These are phyloP conservation scores for Phytopythium sindhum DNA, from an alignment of 352 stramenopile species.

Conservation along the genomic window DNA sequence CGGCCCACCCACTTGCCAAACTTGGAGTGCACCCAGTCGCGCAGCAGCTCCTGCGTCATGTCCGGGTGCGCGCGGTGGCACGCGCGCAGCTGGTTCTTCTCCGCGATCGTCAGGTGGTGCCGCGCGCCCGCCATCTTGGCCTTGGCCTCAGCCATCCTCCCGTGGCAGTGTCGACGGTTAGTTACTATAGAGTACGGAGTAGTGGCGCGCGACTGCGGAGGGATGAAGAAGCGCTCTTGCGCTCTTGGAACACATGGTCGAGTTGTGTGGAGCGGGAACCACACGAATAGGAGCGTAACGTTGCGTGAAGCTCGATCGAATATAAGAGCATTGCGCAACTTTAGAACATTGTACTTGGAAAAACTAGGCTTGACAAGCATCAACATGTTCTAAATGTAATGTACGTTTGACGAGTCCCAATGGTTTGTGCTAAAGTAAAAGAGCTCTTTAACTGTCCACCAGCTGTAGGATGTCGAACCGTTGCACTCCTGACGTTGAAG, in stretches of 20 bases:
- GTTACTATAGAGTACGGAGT: too few species aligned
- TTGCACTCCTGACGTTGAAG: background rate
- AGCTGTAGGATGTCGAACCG: background rate
- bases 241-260: conserved; percentile 5
- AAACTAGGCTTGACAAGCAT: too few species aligned
- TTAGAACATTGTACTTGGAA: background rate
- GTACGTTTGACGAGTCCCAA: background rate
- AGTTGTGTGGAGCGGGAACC: background rate
- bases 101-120: conserved; percentile 33
- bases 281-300: background rate
- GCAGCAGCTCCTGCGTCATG: conserved; percentile 36
- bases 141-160: background rate
- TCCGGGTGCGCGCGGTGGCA: conserved; percentile 21
- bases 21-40: conserved; percentile 24
- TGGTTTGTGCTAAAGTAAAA: background rate
- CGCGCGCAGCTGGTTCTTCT: conserved; percentile 34
- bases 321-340: background rate
- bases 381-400: too few species aligned
- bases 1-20: conserved; percentile 36
- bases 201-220: background rate
- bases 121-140: conserved; percentile 15
- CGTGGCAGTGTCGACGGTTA: too few species aligned
- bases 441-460: background rate
- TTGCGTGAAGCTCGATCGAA: background rate
- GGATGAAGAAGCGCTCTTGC: conserved; percentile 14